Conservation (phyloP, 495 filamentous ascomycete genomes). For the Talaromyces adpressus region DNA sequence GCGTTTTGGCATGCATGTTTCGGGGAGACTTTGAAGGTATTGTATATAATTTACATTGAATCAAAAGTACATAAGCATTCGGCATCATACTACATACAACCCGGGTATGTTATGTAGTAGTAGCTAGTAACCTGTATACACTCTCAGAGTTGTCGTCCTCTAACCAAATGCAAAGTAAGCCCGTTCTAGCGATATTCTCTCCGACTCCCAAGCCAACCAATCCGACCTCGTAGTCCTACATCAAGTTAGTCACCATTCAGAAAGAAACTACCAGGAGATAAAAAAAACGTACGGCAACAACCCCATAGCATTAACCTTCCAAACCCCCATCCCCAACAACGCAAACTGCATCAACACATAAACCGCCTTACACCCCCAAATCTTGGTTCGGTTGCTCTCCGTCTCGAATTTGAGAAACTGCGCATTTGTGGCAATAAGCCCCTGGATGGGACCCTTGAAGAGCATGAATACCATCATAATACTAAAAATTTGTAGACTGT, state of each 20-base stretch:
- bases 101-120: background rate
- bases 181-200: slow-evolving; percentile 67
- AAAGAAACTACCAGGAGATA: background rate
- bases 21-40: background rate
- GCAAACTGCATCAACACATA: slow-evolving; percentile 84
- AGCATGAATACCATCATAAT: slow-evolving; percentile 99
- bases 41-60: background rate
- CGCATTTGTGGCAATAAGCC: slow-evolving; percentile 66
- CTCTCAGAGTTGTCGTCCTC: slow-evolving; percentile 4
- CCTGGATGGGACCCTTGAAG: slow-evolving; percentile 92
- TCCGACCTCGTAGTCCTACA: slow-evolving; percentile 83
- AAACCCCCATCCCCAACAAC: slow-evolving; percentile 77
- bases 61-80: background rate
- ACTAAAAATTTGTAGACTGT: slow-evolving; percentile 95
- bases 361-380: slow-evolving; percentile 74
- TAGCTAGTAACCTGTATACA: background rate
- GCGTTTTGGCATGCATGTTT: background rate
- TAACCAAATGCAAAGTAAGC: slow-evolving; percentile 46
- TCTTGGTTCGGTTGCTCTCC: slow-evolving; percentile 60
- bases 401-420: slow-evolving; percentile 87
- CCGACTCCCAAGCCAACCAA: slow-evolving; percentile 91
- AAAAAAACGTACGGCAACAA: slow-evolving; percentile 68
- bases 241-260: slow-evolving; percentile 6
- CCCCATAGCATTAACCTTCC: slow-evolving; percentile 97
- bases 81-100: background rate